These are phyloP conservation scores for Saccharomycopsis synnaedendra DNA, from an alignment of 805 yeast species.

Conservation along the genomic window DNA sequence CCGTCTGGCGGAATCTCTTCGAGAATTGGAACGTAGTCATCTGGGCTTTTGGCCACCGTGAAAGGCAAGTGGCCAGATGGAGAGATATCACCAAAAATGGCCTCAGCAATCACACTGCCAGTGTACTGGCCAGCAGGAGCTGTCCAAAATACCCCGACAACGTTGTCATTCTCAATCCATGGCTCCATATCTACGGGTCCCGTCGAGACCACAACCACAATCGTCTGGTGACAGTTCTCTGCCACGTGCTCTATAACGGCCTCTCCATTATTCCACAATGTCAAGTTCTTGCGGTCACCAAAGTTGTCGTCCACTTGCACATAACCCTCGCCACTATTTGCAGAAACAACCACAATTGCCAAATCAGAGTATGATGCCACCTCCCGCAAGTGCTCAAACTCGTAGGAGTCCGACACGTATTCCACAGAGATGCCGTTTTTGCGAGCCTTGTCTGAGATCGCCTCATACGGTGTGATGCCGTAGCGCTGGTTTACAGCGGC, in stretches of 20 bases:
- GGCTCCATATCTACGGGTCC: slow-evolving; percentile 51
- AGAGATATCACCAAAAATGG: slow-evolving; percentile 47
- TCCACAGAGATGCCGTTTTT: slow-evolving; percentile 35
- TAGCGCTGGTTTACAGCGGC: slow-evolving; percentile 45
- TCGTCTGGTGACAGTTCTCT: slow-evolving; percentile 37
- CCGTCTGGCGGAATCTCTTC: slow-evolving; percentile 27
- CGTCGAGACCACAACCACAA: slow-evolving; percentile 48
- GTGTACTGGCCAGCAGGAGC: slow-evolving; percentile 46
- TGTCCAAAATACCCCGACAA: slow-evolving; percentile 44
- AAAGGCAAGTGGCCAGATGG: slow-evolving; percentile 58
- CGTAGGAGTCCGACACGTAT: slow-evolving; percentile 34
- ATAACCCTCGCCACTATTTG: slow-evolving; percentile 50
- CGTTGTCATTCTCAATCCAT: slow-evolving; percentile 43
- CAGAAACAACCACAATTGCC: slow-evolving; percentile 41
- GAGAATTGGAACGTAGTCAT: slow-evolving; percentile 36
- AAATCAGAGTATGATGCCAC: slow-evolving; percentile 39
- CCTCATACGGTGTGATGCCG: slow-evolving; percentile 49
- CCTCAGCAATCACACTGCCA: slow-evolving; percentile 47
- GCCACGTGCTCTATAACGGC: slow-evolving; percentile 38
- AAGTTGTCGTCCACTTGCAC: slow-evolving; percentile 44
- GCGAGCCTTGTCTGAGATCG: slow-evolving; percentile 35
- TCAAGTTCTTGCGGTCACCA: slow-evolving; percentile 45
- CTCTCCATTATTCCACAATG: slow-evolving; percentile 50
- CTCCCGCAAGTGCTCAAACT: slow-evolving; percentile 31
- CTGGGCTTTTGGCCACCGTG: slow-evolving; percentile 43